These are phyloP conservation scores for Rhododendron mucronatum DNA, from an alignment of 148 eudicot species.

Conservation along the genomic window DNA sequence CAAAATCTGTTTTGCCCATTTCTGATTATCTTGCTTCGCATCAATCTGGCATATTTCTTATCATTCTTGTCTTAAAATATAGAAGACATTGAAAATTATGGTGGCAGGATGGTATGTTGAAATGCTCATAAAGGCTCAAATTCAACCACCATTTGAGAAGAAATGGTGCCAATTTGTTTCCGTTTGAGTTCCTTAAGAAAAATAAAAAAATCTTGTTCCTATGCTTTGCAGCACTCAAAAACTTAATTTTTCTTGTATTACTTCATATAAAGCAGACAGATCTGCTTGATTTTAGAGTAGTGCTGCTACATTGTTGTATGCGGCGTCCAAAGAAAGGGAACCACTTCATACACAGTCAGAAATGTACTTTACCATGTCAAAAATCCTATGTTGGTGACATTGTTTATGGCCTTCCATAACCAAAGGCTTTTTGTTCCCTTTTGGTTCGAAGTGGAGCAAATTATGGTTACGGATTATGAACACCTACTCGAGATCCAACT, in stretches of 20 bases:
- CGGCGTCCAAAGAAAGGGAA: not conserved
- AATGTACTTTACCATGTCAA: not conserved
- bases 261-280: not conserved
- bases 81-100: not conserved
- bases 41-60: not conserved
- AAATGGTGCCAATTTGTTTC: not conserved
- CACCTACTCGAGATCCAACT: not conserved
- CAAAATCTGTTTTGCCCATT: not conserved
- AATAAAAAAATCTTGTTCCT: not conserved
- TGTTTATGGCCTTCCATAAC: not conserved
- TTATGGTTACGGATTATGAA: not conserved
- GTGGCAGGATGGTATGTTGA: not conserved
- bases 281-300: not conserved
- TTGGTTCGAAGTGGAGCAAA: not conserved
- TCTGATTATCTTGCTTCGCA: not conserved
- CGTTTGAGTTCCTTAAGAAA: not conserved
- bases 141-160: no score
- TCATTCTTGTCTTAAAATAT: not conserved
- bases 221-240: not conserved
- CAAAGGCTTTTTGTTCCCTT: not conserved
- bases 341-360: not conserved
- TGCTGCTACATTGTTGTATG: not conserved
- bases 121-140: not conserved
- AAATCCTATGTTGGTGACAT: not conserved
- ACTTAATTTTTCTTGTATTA: not conserved